A percentile compares a stretch with the other conserved stretches of the same genome.
Evolutionary conservation across 306 rosid genomes (phyloP).

Genomic region (Prinsepia uniflora): DNA sequence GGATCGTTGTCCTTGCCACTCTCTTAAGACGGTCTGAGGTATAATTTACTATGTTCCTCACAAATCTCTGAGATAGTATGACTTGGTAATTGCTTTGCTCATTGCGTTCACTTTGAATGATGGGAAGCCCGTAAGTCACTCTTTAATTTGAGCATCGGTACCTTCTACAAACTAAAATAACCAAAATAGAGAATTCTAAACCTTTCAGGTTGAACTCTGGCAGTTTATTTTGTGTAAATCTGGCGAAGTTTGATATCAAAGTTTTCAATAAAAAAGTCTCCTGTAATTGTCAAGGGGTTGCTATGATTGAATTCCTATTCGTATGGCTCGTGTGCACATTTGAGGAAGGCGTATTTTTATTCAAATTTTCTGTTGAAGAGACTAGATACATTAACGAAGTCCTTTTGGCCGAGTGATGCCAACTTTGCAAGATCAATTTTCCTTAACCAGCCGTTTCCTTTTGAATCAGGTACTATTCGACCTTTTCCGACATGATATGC

Average conservation of each 20-base stretch:
- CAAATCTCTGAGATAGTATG: constrained; percentile 20
- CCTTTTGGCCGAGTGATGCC: neutral
- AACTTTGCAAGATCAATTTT: constrained; percentile 11
- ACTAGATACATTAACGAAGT: neutral
- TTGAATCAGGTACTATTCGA: constrained; percentile 72
- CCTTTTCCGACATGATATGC: constrained; percentile 70
- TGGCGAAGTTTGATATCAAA: neutral
- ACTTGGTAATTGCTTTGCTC: neutral
- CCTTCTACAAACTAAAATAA: neutral
- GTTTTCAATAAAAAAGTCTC: neutral
- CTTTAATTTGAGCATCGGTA: neutral
- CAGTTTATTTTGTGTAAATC: neutral
- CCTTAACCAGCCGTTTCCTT: constrained; percentile 21
- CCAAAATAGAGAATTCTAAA: neutral
- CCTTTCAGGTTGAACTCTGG: neutral
- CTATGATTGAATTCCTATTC: neutral
- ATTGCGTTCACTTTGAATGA: neutral
- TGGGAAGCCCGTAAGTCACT: neutral
- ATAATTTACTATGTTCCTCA: constrained; percentile 25
- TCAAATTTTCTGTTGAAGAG: neutral
- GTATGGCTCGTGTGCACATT: neutral
- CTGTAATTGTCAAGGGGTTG: neutral
- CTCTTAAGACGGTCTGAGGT: constrained; percentile 91
- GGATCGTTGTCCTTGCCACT: constrained; percentile 97
- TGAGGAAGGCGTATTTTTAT: neutral